Base-by-base conservation (phyloP, 331 rosid species). In the Prunus yedoensis region DNA sequence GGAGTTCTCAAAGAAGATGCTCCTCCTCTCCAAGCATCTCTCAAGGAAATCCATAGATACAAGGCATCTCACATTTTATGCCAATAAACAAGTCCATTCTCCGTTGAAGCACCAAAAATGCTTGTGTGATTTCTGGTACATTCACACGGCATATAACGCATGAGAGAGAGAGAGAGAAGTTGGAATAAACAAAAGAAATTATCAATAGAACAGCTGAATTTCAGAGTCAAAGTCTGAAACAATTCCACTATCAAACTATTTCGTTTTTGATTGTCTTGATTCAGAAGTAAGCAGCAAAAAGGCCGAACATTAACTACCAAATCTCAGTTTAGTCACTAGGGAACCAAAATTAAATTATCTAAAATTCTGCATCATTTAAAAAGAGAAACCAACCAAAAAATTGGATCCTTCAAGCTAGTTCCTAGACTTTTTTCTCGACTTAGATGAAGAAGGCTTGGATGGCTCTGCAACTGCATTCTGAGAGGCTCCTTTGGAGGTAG, bases 401-500 rank as follows among this genome's bases (percentile, higher is more conserved):
- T 69, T 25, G 41, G 72, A 74, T 41, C 74, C 57, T 7, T 17
- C 10, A 30, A 57, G 52, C 78, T 78, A 90, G 60, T 89, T 92
- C 89, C 97, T 87, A 21, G 94, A 92, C 84, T 92, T 92, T 87
- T 92, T 92, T 70, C 85, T 87, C 0, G 89, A 88, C 86, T 89
- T 91, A 8, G 97, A 88, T 16, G 77, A 73, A 25, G 93, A 77
- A 59, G 90, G 66, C 79, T 88, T 85, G 73, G 82, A 21, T 71
- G 80, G 87, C 79, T 88, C 90, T 16, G 87, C 75, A 67, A 3
- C 85, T 53, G 91, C 74, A 81, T 72, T 85, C 63, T 85, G 93
- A 3, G 79, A 53, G 15, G 85, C 83, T 66, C 90, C 96, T 86
- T 88, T 89, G 21, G 93, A 68, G 77, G 87, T 52, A 12, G 78